Evolutionary conservation across 306 rosid species (phyloP), one percentile per base, ranked within the genome.

Genomic region (Quercus glauca): DNA sequence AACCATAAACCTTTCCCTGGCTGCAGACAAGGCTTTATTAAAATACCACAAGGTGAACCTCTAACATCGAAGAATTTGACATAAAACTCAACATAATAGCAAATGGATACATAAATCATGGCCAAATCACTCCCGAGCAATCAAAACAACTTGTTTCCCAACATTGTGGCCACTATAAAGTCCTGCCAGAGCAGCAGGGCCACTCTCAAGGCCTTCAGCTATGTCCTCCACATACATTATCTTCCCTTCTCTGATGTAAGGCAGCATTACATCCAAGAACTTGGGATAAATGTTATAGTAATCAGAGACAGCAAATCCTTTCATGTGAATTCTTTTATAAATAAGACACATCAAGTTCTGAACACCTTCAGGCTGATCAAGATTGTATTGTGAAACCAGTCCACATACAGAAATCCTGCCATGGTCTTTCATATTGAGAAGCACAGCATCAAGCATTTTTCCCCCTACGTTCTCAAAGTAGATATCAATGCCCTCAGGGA

Each of bases 391-490:
- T 8, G 71, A 67, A 20, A 67, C 10, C 26, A 67, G 19, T 67
- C 51, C 71, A 67, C 51, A 67, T 33, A 33, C 51, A 31, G 71
- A 21, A 67, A 67, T 67, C 51, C 51, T 43, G 3, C 71, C 71
- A 31, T 31, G 23, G 25, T 1, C 23, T 67, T 23, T 67, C 71
- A 67, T 67, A 17, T 67, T 67, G n/a, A 33, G 49, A 21, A 67
- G 71, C 12, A 18, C 71, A 1, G 51, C 25, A 67, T 67, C 71
- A 18, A 67, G 71, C 37, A 43, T 67, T 33, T 67, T 67, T 15
- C 71, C 71, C 14, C 71, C 71, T 18, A 67, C 71, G 9, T 67
- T 67, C 51, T 67, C 71, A 33, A 67, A 67, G 71, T 67, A 67
- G 10, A 67, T 67, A 43, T 67, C 71, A 67, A 67, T 67, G 71